Percentiles rank a stretch among this genome's conserved stretches.
Conservation (phyloP, 2,329 filamentous ascomycete species). For the Tolypocladium cylindrosporum region DNA sequence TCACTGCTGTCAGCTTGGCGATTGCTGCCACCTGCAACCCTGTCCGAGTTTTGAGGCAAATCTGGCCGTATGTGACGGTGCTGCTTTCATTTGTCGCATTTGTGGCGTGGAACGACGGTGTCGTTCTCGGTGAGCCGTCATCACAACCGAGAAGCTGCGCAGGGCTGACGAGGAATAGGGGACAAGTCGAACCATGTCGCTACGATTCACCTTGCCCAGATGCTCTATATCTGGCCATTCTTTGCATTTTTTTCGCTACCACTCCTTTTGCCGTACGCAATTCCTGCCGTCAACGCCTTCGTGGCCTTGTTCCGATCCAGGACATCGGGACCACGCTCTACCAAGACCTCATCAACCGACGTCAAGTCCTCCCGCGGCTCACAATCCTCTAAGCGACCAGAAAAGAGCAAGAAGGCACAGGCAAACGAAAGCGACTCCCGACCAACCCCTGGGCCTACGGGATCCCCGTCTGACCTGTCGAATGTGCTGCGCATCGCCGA, state of each 20-base stretch:
- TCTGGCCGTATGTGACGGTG: slow-evolving; percentile 53
- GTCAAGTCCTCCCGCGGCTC: not conserved
- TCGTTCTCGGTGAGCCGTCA: slow-evolving; percentile 63
- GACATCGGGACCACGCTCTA: too few relatives aligned
- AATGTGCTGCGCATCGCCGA: not conserved
- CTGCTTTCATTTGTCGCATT: slow-evolving; percentile 62
- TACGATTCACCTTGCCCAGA: slow-evolving; percentile 78
- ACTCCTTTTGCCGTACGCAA: slow-evolving; percentile 46
- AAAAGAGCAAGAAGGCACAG: not conserved
- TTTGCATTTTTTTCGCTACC: slow-evolving; percentile 84
- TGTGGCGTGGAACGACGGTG: slow-evolving; percentile 78
- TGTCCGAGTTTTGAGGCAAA: slow-evolving; percentile 29
- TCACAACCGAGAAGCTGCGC: too few relatives aligned
- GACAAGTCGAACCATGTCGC: slow-evolving; percentile 93
- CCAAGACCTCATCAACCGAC: not conserved
- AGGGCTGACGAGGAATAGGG: slow-evolving; percentile 35
- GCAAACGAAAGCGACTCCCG: not conserved
- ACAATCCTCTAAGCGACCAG: not conserved
- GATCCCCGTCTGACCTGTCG: not conserved
- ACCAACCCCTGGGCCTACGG: not conserved
- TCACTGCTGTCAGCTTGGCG: slow-evolving; percentile 53
- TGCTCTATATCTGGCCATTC: slow-evolving; percentile 92
- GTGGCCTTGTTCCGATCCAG: not conserved
- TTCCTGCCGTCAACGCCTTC: slow-evolving; percentile 23
- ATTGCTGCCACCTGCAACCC: slow-evolving; percentile 46